Conservation (phyloP, 139 green algal genomes). For the Asterochloris erici region DNA sequence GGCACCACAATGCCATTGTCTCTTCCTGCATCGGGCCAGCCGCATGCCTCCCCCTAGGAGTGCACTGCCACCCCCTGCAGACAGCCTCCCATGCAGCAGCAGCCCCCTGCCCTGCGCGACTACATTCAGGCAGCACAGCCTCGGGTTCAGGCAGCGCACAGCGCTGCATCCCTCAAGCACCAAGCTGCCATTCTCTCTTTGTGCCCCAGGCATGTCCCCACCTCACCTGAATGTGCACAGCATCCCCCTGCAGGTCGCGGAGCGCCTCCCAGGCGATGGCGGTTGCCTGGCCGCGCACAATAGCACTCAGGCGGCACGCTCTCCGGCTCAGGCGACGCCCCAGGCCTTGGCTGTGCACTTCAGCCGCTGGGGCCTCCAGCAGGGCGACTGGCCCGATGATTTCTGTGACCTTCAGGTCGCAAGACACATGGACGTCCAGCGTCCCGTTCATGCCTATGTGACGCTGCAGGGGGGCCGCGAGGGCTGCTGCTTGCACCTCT, state of each 20-base stretch:
- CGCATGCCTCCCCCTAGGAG: too few relatives aligned
- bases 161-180: too few relatives aligned
- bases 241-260: not conserved
- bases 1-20: too few relatives aligned
- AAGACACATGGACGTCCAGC: conserved; percentile 36
- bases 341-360: not conserved
- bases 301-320: conserved; percentile 20
- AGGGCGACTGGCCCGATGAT: conserved; percentile 29
- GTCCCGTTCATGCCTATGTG: conserved; percentile 20
- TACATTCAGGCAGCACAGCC: too few relatives aligned
- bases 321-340: not conserved
- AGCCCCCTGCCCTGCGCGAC: too few relatives aligned
- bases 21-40: too few relatives aligned
- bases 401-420: conserved; percentile 26
- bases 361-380: not conserved
- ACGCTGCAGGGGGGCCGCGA: conserved; percentile 24
- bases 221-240: conserved; percentile 17
- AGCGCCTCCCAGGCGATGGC: conserved; percentile 35
- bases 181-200: too few relatives aligned
- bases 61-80: too few relatives aligned
- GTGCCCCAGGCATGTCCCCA: too few relatives aligned
- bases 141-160: too few relatives aligned
- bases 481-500: conserved; percentile 18
- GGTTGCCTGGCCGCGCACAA: conserved; percentile 32
- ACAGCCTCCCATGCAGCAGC: too few relatives aligned